Base-by-base conservation (phyloP, 2,329 filamentous ascomycete genomes). In the Claviceps arundinis region DNA sequence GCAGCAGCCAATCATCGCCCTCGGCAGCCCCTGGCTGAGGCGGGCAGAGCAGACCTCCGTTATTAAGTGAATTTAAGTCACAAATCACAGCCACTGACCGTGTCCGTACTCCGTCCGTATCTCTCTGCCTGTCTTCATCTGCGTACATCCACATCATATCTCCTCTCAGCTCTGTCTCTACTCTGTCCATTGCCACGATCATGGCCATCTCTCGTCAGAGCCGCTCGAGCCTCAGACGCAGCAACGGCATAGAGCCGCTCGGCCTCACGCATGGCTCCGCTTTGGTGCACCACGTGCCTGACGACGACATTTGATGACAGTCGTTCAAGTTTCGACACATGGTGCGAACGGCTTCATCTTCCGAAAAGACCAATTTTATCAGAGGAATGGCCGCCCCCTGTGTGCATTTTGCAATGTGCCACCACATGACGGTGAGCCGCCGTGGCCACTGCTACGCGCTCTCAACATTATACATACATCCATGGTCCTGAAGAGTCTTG, bases 1-100 rank as follows among this genome's bases (percentile, higher is more conserved):
- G 52, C 50, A 43, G 50, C 55, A 55, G 43, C 43, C 37, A 53
- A 53, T 51, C 48, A 50, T 34, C 30, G 30, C 9, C 30, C 30
- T 34, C 11, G 30, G 9, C 26, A 30, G 8, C 26, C 26, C 26
- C 22, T 22, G 22, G 5, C 14, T 13, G 45, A 14, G 9, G 48
- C 48, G 43, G 40, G 26, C 17, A 24, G 43, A 45, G 14, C 24
- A 24, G 22, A 19, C 19, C 42, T 44, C n/a, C 40, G 16, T 34
- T n/a, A n/a, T n/a, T n/a, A n/a, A n/a, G n/a, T n/a, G n/a, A n/a
- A n/a, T n/a, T n/a, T 9, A 30, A 34, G 30, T 34, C 30, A 34
- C 30, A 34, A 34, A 34, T 34, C 30, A 34, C 30, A 34, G 30
- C 30, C 30, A 34, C 30, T 19, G 19, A 19, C 19, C 19, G 22